Evolutionary conservation across 169 alveolate genomes (phyloP), one percentile per base, ranked within the genome.

Genomic region (Fabrea salina): DNA sequence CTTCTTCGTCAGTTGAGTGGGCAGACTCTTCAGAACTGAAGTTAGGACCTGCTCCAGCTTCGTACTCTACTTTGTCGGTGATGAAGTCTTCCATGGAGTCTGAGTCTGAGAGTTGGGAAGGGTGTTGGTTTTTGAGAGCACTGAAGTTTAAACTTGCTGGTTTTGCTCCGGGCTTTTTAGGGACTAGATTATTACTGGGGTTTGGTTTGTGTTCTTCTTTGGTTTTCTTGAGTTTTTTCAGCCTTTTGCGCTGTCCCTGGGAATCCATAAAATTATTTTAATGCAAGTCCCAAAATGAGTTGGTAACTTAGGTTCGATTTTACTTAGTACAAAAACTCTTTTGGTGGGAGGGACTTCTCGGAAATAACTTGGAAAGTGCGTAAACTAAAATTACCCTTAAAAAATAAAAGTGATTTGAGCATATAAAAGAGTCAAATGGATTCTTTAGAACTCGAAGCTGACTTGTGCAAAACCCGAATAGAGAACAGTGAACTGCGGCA

Each of bases 1-100:
- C 44, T 27, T 68, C 78, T 47, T 68, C 78, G 4, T 68, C 78
- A 64, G 78, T 68, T n/a, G 78, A 68, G 44, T 47, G 78, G 44
- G 78, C 78, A 3, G 78, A 68, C 61, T 68, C 78, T n/a, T 37
- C 67, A n/a, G 78, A 68, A 4, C 78, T 68, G 8, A 13, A n/a
- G 8, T 57, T 57, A 41, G 61, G 78, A 0, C 78, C 78, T 11
- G 11, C 53, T 16, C 25, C 11, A 16, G 43, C 35, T 13, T 43
- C 41, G 27, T 68, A 68, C 44, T 68, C 78, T 19, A 68, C 39
- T 44, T 32, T 13, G 25, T 68, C 78, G 8, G 64, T 11, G 8
- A 68, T 68, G 67, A 68, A 68, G 39, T 61, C 74, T 35, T 61
- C 74, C 53, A 61, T 16, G 1, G 74, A 61, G 13, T 27, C 41